Base-by-base conservation (phyloP, 805 yeast species). In the Hanseniaspora occidentalis region DNA sequence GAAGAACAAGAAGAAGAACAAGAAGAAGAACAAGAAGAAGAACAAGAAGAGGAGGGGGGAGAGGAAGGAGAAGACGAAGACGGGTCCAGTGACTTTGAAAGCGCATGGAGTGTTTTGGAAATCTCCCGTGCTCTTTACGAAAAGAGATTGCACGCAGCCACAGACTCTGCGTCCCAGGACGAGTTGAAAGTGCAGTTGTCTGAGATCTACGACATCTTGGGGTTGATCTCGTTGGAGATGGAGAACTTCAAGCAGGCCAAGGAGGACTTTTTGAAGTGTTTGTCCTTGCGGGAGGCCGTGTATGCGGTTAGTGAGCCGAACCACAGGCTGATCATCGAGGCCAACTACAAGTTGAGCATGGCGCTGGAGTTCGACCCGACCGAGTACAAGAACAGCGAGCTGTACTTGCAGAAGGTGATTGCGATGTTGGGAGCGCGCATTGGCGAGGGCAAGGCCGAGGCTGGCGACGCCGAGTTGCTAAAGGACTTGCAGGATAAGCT, bases 141-240 rank as follows among this genome's bases (percentile, higher is more conserved):
- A 47, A 23, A 53, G 39, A 35, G 52, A 26, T 37, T 58, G 6
- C 61, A 61, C 42, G 50, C 49, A 11, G 38, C 35, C 7, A 47
- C 49, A 25, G 42, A 42, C 3, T 53, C 66, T 2, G 38, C 48
- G 6, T 58, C 66, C 40, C 61, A 62, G 16, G 57, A 52, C 24
- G 56, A 66, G 22, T 46, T 68, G 20, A 61, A 68, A 42, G 64
- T 67, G 49, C 81, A 75, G 47, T 62, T 86, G 18, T 76, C 88
- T 0, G 88, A 84, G 42, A 72, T 79, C 1, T 81, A 77, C 54
- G 88, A 82, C 52, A 59, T 88, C 9, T 65, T 86, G 14, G 97
- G 97, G 24, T 96, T 89, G 54, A 81, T 88, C 8, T 79, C 95
- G 0, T 65, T 88, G 35, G 98, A 89, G 54, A 74, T 92, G 2